phyloP scores from a whole-genome alignment of 192 early-diverging fungal species.

The Borealophlyctis nickersoniae region DNA sequence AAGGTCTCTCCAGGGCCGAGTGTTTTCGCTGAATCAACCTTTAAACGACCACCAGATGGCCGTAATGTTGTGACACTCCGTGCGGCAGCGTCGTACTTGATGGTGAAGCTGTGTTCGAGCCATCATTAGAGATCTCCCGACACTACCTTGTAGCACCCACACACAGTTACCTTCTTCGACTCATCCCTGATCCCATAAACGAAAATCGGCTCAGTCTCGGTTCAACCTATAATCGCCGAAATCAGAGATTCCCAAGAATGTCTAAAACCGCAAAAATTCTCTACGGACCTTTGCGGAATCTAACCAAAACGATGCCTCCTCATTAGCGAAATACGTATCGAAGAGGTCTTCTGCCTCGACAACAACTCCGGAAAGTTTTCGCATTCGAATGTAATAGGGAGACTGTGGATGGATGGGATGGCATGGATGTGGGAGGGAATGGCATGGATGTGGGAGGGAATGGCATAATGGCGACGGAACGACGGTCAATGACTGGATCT shows the following conservation, averaged over 20 bases:
- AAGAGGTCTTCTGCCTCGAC: conserved; percentile 32
- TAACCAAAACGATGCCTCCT: conserved; percentile 41
- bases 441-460: conserved; percentile 3
- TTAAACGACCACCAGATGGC: background rate
- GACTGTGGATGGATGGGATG: too few relatives aligned
- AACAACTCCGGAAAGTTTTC: conserved; percentile 5
- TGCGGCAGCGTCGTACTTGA: conserved; percentile 12
- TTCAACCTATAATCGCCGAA: conserved; percentile 21
- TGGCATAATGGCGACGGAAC: conserved; percentile 26
- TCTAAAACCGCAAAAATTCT: background rate
- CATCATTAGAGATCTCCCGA: background rate
- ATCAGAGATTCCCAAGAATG: background rate
- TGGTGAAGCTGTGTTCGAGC: conserved; percentile 10
- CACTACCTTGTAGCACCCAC: too few relatives aligned
- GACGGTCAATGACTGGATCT: conserved; percentile 16
- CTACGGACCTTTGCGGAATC: conserved; percentile 43
- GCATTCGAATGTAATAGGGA: conserved; percentile 1
- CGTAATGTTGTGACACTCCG: conserved; percentile 19
- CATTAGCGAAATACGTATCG: conserved; percentile 17
- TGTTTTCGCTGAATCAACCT: too few relatives aligned
- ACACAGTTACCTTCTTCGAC: conserved; percentile 26
- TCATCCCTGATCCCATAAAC: conserved; percentile 54
- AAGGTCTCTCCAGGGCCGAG: too few relatives aligned
- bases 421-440: too few relatives aligned
- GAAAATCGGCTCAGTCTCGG: conserved; percentile 53